Evolutionary conservation across 352 stramenopile species (phyloP), one percentile per base, ranked within the genome.

Genomic region (Globisporangium polare): DNA sequence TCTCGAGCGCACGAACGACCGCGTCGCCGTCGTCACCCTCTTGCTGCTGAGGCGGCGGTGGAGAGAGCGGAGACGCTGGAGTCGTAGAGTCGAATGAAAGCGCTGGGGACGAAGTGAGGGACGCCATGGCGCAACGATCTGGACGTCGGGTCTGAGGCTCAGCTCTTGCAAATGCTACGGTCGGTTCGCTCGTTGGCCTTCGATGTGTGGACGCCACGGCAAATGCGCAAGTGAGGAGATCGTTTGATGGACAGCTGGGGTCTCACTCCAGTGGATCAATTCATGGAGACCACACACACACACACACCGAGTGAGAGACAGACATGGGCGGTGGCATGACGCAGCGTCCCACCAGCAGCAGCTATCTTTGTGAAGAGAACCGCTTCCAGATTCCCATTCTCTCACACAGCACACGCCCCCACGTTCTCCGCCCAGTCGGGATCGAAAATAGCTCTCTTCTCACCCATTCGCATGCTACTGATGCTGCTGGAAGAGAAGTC

Each of bases 211-310:
- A 20, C 18, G 41, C 17, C 18, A 10, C 18, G 7, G 41, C 41
- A 46, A 46, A 46, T 22, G 41, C 12, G 41, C 43, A 50, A 55
- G 49, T 55, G 50, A 29, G 27, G 29, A 39, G 49, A 42, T 27
- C 2, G 17, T 22, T 22, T n/a, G n/a, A 17, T 8, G 43, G 15
- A 45, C 15, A 20, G 9, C 2, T 4, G 33, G 15, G 33, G 10
- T 15, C 33, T 17, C 15, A 5, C 1, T 39, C 9, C 33, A 39
- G 4, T 17, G 33, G 33, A 39, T 7, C 29, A 33, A 33, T 33
- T 33, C 29, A 33, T 7, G 29, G 8, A 7, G 29, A 0, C 8
- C 29, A 7, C 29, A 33, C 29, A 7, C 29, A 33, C 29, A 33
- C 29, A 33, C n/a, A n/a, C n/a, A n/a, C n/a, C n/a, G n/a, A n/a